Evolutionary conservation across 768 basidiomycete genomes (phyloP).

Genomic region (Sistotremastrum niveocremeum): DNA sequence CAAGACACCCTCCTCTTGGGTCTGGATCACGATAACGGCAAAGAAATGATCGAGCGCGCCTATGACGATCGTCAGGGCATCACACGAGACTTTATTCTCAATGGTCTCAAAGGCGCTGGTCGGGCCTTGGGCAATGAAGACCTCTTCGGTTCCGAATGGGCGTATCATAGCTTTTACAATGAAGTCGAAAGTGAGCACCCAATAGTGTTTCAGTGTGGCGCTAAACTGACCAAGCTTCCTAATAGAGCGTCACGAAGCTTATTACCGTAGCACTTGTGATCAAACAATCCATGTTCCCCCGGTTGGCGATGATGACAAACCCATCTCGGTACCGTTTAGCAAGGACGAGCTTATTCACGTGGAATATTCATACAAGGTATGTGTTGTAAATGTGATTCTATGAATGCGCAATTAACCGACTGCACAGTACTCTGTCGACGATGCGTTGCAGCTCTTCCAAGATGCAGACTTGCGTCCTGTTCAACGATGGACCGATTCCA

Average conservation of each 20-base stretch:
- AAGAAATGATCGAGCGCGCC: constrained; percentile 60
- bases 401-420: neutral
- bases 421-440: constrained; percentile 62
- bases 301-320: constrained; percentile 12
- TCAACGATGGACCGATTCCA: constrained; percentile 71
- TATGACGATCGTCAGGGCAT: constrained; percentile 74
- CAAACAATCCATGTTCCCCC: constrained; percentile 44
- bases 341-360: constrained; percentile 71
- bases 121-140: constrained; percentile 50
- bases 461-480: constrained; percentile 70
- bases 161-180: constrained; percentile 52
- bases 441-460: constrained; percentile 57
- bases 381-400: constrained; percentile 1
- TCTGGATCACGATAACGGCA: constrained; percentile 73
- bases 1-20: constrained; percentile 83
- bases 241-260: constrained; percentile 73
- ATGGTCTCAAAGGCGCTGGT: constrained; percentile 63
- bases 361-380: constrained; percentile 80
- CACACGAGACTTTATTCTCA: constrained; percentile 72
- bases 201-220: neutral
- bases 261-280: constrained; percentile 49
- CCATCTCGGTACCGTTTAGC: constrained; percentile 37
- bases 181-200: constrained; percentile 31
- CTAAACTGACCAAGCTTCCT: constrained; percentile 1
- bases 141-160: constrained; percentile 57